A percentile compares a stretch with the other conserved stretches of the same genome.
Evolutionary conservation across 805 yeast genomes (phyloP).

Genomic region (Pichia kluyveri): DNA sequence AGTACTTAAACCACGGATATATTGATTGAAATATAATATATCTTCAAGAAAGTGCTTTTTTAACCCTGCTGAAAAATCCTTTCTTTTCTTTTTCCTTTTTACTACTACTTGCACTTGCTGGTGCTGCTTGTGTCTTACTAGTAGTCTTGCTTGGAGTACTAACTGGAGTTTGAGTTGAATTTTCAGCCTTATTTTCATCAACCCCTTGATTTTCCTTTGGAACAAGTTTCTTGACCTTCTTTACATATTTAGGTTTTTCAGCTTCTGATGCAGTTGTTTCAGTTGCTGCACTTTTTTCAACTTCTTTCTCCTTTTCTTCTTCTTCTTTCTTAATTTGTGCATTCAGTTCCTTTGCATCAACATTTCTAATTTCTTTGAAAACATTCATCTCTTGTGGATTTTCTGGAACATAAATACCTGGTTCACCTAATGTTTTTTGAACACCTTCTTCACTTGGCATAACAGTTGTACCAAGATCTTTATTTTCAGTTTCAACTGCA

Average conservation of each 20-base stretch:
- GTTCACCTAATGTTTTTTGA: conserved; percentile 48
- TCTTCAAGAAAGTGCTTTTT: conserved; percentile 23
- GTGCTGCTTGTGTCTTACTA: conserved; percentile 1
- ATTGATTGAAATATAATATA: too few relatives aligned
- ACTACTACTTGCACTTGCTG: background rate
- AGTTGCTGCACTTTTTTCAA: conserved; percentile 7
- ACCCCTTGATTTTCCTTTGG: conserved; percentile 5
- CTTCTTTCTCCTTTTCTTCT: background rate
- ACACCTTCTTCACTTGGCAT: conserved; percentile 38
- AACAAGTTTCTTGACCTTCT: conserved; percentile 33
- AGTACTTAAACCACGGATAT: too few relatives aligned
- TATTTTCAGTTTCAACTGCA: background rate
- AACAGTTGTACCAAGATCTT: conserved; percentile 26
- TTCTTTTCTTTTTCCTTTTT: conserved; percentile 33
- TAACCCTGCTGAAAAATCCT: conserved; percentile 34
- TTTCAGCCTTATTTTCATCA: background rate
- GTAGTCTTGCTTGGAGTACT: background rate
- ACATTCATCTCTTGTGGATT: conserved; percentile 60
- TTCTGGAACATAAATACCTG: conserved; percentile 62
- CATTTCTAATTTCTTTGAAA: conserved; percentile 48
- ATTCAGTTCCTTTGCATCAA: conserved; percentile 52
- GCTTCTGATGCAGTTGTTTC: conserved; percentile 26
- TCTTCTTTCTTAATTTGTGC: conserved; percentile 15
- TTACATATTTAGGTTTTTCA: conserved; percentile 10
- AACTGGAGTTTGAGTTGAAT: background rate